These are phyloP conservation scores for Fusarium abutilonis DNA, from an alignment of 2,329 filamentous ascomycete genomes.

Conservation along the genomic window DNA sequence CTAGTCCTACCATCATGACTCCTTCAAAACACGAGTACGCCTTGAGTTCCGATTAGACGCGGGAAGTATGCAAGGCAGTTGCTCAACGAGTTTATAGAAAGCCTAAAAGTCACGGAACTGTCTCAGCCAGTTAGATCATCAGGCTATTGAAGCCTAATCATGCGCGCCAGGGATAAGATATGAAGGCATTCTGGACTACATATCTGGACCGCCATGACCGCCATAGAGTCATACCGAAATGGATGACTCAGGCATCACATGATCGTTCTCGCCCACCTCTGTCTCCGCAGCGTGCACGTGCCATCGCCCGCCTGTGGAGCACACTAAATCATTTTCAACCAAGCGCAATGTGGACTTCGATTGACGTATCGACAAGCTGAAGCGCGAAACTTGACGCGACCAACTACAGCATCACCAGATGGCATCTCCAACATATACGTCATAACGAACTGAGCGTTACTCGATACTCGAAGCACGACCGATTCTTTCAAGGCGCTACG, in stretches of 20 bases:
- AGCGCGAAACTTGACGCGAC: slow-evolving; percentile 27
- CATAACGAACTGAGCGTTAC: slow-evolving; percentile 1
- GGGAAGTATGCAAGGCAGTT: not conserved
- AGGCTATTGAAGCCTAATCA: not conserved
- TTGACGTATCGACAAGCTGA: slow-evolving; percentile 29
- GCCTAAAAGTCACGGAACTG: not conserved
- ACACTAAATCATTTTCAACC: slow-evolving; percentile 5
- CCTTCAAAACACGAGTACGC: slow-evolving; percentile 4
- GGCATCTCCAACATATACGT: slow-evolving; percentile 27
- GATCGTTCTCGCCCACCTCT: slow-evolving; percentile 9
- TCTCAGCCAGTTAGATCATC: not conserved
- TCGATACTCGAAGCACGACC: slow-evolving; percentile 1
- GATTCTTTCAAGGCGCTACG: slow-evolving; percentile 1
- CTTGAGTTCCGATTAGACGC: slow-evolving; percentile 4
- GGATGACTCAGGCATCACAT: slow-evolving; percentile 32
- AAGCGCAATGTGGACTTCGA: slow-evolving; percentile 14
- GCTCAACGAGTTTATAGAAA: not conserved
- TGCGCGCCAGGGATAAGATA: not conserved
- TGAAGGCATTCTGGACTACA: no score
- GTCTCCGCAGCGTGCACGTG: slow-evolving; percentile 19
- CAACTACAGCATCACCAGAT: slow-evolving; percentile 27
- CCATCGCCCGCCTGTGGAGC: slow-evolving; percentile 30
- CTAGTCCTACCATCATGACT: slow-evolving; percentile 23
- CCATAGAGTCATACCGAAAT: not conserved
- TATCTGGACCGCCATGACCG: not conserved